Evolutionary conservation across 2,329 filamentous ascomycete species (phyloP).

Genomic region (Dendrostoma leiphaemia): DNA sequence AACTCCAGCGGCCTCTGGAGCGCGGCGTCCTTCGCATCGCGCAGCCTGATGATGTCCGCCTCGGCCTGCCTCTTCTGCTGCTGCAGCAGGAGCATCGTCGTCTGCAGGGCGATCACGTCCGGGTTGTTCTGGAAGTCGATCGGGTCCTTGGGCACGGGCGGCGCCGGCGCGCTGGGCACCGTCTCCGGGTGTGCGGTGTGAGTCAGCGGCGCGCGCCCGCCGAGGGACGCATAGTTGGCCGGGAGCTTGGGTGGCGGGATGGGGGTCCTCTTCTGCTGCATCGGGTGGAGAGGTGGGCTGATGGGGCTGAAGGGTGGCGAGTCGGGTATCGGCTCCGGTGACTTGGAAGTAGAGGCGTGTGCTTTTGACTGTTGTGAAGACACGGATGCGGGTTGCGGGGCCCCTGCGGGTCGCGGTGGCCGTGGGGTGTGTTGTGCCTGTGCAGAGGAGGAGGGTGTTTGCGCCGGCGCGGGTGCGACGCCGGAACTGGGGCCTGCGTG

Average conservation of each 20-base stretch:
- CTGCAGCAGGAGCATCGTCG: slow-evolving; percentile 82
- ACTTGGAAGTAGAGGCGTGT: slow-evolving; percentile 10
- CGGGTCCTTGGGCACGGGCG: slow-evolving; percentile 48
- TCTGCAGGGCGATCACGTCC: slow-evolving; percentile 82
- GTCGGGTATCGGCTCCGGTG: slow-evolving; percentile 44
- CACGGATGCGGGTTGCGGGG: neutral
- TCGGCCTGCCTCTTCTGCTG: slow-evolving; percentile 78
- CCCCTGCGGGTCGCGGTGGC: neutral
- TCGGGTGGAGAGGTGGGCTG: slow-evolving; percentile 1
- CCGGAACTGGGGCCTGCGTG: slow-evolving; percentile 27
- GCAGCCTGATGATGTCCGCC: slow-evolving; percentile 70
- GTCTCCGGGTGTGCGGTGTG: slow-evolving; percentile 44
- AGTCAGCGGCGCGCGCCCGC: slow-evolving; percentile 37
- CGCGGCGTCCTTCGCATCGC: slow-evolving; percentile 68
- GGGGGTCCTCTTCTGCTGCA: slow-evolving; percentile 12
- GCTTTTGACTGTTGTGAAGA: neutral
- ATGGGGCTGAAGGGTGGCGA: slow-evolving; percentile 54
- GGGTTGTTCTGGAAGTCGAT: slow-evolving; percentile 67
- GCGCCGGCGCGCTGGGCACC: slow-evolving; percentile 31
- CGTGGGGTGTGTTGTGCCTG: slow-evolving; percentile 9
- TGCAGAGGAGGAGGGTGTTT: slow-evolving; percentile 7
- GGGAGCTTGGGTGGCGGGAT: slow-evolving; percentile 16
- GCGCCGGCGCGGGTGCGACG: slow-evolving; percentile 12
- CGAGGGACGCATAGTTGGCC: slow-evolving; percentile 27
- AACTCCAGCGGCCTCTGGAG: slow-evolving; percentile 71